These are phyloP conservation scores for Rhizopogon vinicolor DNA, from an alignment of 768 basidiomycete species.

Conservation along the genomic window DNA sequence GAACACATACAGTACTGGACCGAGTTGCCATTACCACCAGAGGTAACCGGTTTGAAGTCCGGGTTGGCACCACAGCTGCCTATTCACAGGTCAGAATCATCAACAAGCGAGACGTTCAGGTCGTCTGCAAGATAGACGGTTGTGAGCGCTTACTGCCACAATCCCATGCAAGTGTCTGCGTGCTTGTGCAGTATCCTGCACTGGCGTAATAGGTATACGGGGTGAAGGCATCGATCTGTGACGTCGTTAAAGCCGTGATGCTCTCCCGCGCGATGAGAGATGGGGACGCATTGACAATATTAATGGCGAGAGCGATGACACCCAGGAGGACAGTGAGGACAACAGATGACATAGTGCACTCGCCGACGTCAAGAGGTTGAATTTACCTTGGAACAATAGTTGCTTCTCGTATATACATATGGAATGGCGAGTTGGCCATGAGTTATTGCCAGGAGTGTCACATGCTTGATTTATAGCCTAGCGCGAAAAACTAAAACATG, in stretches of 20 bases:
- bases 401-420: neutral
- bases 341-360: constrained; percentile 11
- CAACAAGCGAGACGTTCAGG: neutral
- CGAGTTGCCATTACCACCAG: constrained; percentile 40
- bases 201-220: constrained; percentile 50
- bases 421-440: too few species aligned
- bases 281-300: constrained; percentile 15
- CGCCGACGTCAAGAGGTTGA: neutral
- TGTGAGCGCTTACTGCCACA: constrained; percentile 43
- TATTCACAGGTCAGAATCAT: constrained; percentile 11
- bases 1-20: constrained; percentile 38
- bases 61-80: constrained; percentile 45
- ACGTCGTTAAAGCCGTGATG: constrained; percentile 33
- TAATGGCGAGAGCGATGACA: neutral
- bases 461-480: too few species aligned
- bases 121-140: neutral
- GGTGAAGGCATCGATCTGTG: constrained; percentile 38
- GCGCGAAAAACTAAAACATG: too few species aligned
- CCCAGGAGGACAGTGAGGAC: constrained; percentile 12
- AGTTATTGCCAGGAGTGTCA: too few species aligned
- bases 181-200: constrained; percentile 43
- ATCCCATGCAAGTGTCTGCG: constrained; percentile 41
- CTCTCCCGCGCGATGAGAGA: constrained; percentile 27
- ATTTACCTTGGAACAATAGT: neutral
- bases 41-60: constrained; percentile 41